These are phyloP conservation scores for Lachnellula occidentalis DNA, from an alignment of 2,329 filamentous ascomycete genomes.

Conservation along the genomic window DNA sequence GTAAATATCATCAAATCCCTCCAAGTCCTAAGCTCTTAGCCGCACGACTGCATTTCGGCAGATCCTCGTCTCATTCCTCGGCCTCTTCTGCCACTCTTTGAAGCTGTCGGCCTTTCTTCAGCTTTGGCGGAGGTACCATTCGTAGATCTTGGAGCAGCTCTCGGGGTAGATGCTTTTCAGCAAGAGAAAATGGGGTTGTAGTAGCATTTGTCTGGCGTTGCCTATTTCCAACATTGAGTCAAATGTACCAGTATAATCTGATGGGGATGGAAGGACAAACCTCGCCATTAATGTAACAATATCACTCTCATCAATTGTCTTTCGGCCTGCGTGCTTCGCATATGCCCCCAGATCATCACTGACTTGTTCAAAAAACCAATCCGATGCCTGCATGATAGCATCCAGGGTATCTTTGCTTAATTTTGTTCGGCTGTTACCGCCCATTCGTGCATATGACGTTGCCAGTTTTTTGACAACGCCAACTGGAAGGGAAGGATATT, in stretches of 20 bases:
- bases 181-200: slow-evolving; percentile 78
- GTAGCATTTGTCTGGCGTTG: slow-evolving; percentile 69
- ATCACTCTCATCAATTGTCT: slow-evolving; percentile 81
- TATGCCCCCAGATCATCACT: slow-evolving; percentile 76
- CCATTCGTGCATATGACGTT: slow-evolving; percentile 63
- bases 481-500: slow-evolving; percentile 69
- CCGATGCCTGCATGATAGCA: slow-evolving; percentile 72
- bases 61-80: slow-evolving; percentile 29
- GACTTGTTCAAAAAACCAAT: slow-evolving; percentile 89
- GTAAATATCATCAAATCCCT: slow-evolving; percentile 11
- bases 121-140: slow-evolving; percentile 54
- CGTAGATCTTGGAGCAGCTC: slow-evolving; percentile 79
- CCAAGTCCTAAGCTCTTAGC: slow-evolving; percentile 19
- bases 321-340: slow-evolving; percentile 74
- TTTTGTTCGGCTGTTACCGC: slow-evolving; percentile 60
- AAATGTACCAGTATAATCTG: background rate
- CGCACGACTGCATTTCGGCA: background rate
- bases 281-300: slow-evolving; percentile 77
- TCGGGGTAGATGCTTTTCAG: slow-evolving; percentile 72
- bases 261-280: slow-evolving; percentile 44
- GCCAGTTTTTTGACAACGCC: slow-evolving; percentile 70
- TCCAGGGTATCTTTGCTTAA: slow-evolving; percentile 69
- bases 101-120: slow-evolving; percentile 35
- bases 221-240: slow-evolving; percentile 44
- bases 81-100: slow-evolving; percentile 38